These are phyloP conservation scores for Metschnikowia proteae DNA, from an alignment of 805 yeast species.

Conservation along the genomic window DNA sequence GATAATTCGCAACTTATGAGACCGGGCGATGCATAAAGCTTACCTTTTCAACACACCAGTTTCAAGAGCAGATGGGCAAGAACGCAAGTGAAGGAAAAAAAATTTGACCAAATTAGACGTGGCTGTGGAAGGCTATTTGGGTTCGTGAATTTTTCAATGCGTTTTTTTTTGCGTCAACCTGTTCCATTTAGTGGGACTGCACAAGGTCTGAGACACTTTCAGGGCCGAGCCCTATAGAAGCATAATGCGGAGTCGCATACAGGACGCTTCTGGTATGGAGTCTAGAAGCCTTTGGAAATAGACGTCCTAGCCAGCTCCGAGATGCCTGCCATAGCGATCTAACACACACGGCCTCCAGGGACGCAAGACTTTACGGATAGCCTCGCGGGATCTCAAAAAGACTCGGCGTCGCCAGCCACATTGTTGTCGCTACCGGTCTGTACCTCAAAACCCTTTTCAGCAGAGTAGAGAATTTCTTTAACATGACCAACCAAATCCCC, in stretches of 20 bases:
- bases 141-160: slow-evolving; percentile 2
- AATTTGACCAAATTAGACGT: not conserved
- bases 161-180: not conserved
- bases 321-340: not conserved
- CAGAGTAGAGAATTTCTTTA: slow-evolving; percentile 71
- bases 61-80: not conserved
- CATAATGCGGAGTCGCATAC: not conserved
- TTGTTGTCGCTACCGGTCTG: slow-evolving; percentile 8
- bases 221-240: slow-evolving; percentile 2
- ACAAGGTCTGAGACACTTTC: not conserved
- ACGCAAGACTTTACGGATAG: too few species aligned
- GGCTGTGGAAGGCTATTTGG: not conserved
- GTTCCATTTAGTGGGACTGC: not conserved
- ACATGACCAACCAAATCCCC: slow-evolving; percentile 46
- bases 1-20: not conserved
- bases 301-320: not conserved
- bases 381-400: slow-evolving; percentile 11
- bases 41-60: not conserved
- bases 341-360: not conserved
- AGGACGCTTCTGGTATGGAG: not conserved
- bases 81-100: not conserved
- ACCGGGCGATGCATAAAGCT: not conserved
- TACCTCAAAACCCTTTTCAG: slow-evolving; percentile 79
- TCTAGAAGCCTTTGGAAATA: not conserved
- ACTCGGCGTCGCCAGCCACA: slow-evolving; percentile 18